These are phyloP conservation scores for Cudoniella acicularis DNA, from an alignment of 495 filamentous ascomycete genomes.

Conservation along the genomic window DNA sequence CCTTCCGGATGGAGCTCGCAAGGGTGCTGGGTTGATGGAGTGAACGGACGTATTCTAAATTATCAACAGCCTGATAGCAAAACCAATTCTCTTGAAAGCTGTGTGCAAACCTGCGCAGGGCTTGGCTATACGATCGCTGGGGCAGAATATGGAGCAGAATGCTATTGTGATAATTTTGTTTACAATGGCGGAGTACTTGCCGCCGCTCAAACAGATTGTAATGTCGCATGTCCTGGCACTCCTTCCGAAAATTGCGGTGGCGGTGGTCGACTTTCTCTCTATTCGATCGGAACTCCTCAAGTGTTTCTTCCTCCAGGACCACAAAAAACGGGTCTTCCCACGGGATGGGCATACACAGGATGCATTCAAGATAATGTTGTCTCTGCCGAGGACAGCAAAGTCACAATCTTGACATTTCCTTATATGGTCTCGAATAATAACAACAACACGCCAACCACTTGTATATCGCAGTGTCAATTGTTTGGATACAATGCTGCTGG, in stretches of 20 bases:
- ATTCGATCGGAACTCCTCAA: constrained; percentile 5
- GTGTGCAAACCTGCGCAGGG: constrained; percentile 38
- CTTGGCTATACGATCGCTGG: constrained; percentile 42
- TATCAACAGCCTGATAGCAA: constrained; percentile 8
- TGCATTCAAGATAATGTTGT: constrained; percentile 16
- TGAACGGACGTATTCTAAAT: constrained; percentile 17
- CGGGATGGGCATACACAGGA: constrained; percentile 10
- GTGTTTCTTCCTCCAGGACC: constrained; percentile 2
- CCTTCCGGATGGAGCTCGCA: not conserved
- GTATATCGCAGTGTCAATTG: constrained; percentile 34
- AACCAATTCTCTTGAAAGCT: constrained; percentile 30
- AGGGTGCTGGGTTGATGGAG: constrained; percentile 18
- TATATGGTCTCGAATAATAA: constrained; percentile 10
- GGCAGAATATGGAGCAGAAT: constrained; percentile 42
- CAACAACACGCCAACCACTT: constrained; percentile 31
- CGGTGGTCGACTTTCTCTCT: constrained; percentile 35
- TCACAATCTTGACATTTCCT: constrained; percentile 7
- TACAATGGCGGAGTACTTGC: constrained; percentile 34
- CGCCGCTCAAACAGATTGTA: constrained; percentile 42
- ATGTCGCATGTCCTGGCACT: constrained; percentile 53
- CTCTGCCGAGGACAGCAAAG: not conserved
- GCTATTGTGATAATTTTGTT: constrained; percentile 26
- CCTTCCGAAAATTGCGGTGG: constrained; percentile 53
- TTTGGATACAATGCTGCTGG: constrained; percentile 40
- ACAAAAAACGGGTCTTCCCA: constrained; percentile 8